Percentiles rank a stretch among this genome's conserved stretches.
Evolutionary conservation across 495 filamentous ascomycete species (phyloP).

Genomic region (Zalerion maritima): DNA sequence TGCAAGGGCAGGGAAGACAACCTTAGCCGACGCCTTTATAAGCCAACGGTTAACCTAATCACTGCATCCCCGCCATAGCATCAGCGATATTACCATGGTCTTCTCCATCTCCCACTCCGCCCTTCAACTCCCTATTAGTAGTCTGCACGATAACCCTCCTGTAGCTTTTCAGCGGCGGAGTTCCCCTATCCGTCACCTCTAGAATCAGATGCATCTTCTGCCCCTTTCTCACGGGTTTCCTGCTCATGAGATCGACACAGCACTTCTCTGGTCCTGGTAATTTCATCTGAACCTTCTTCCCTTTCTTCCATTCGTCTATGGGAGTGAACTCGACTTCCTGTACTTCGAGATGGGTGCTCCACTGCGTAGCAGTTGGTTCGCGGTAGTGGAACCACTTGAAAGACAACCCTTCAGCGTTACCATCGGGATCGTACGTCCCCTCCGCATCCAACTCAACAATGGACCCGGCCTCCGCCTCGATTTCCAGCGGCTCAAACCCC

Average conservation of each 20-base stretch:
- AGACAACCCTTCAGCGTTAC: constrained; percentile 15
- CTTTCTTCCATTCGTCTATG: constrained; percentile 9
- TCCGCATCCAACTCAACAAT: constrained; percentile 27
- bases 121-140: constrained; percentile 7
- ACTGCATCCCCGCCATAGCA: no score
- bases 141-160: constrained; percentile 26
- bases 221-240: constrained; percentile 12
- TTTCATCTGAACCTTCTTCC: constrained; percentile 16
- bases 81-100: no score
- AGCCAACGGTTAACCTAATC: no score
- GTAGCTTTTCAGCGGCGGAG: constrained; percentile 23
- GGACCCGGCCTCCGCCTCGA: constrained; percentile 20
- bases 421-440: constrained; percentile 29
- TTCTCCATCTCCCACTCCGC: no score
- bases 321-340: constrained; percentile 17
- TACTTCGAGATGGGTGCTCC: constrained; percentile 24
- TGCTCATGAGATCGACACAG: constrained; percentile 18
- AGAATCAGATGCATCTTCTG: constrained; percentile 25
- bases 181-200: constrained; percentile 25
- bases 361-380: constrained; percentile 28
- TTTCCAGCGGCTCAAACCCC: constrained; percentile 15
- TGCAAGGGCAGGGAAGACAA: no score
- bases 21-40: no score
- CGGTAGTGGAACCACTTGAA: constrained; percentile 36
- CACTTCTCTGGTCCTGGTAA: constrained; percentile 21